Evolutionary conservation across 495 filamentous ascomycete species (phyloP).

Genomic region (Penicillium fimorum): DNA sequence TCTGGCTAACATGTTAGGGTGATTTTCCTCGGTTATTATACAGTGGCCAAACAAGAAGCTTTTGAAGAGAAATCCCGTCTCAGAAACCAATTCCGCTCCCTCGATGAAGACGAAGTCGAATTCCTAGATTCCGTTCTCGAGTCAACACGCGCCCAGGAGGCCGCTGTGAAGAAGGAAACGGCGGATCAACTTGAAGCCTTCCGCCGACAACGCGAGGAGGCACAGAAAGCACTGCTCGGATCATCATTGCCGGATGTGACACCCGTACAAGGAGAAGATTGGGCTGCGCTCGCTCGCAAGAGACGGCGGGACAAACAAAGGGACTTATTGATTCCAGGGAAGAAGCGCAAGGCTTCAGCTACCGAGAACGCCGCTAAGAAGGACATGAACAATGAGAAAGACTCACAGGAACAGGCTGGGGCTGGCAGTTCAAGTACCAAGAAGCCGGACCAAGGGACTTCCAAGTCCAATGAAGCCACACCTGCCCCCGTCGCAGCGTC

Average conservation of each 20-base stretch:
- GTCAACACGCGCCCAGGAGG: slow-evolving; percentile 68
- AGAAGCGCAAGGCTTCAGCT: slow-evolving; percentile 53
- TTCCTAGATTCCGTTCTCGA: slow-evolving; percentile 80
- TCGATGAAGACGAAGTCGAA: slow-evolving; percentile 92
- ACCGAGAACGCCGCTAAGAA: slow-evolving; percentile 13
- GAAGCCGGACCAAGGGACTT: neutral
- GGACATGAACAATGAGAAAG: slow-evolving; percentile 17
- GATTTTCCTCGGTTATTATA: slow-evolving; percentile 48
- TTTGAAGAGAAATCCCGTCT: slow-evolving; percentile 87
- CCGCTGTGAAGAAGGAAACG: slow-evolving; percentile 69
- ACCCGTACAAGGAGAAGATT: slow-evolving; percentile 44
- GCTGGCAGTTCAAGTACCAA: neutral
- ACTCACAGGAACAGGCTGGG: slow-evolving; percentile 6
- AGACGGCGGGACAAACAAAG: slow-evolving; percentile 58
- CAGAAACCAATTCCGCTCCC: slow-evolving; percentile 89
- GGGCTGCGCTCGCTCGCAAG: slow-evolving; percentile 56
- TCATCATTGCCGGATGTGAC: slow-evolving; percentile 35
- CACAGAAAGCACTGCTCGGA: slow-evolving; percentile 51
- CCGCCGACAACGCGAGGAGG: slow-evolving; percentile 64
- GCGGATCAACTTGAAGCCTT: slow-evolving; percentile 70
- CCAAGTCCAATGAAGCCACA: neutral
- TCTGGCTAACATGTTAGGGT: slow-evolving; percentile 12
- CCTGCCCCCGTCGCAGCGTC: neutral
- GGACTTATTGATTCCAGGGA: slow-evolving; percentile 54
- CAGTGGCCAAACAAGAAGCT: slow-evolving; percentile 93